A percentile compares a stretch with the other conserved stretches of the same genome.
Conservation (phyloP, 1,284 basidiomycete genomes). For the Sanguinoderma infundibulare region DNA sequence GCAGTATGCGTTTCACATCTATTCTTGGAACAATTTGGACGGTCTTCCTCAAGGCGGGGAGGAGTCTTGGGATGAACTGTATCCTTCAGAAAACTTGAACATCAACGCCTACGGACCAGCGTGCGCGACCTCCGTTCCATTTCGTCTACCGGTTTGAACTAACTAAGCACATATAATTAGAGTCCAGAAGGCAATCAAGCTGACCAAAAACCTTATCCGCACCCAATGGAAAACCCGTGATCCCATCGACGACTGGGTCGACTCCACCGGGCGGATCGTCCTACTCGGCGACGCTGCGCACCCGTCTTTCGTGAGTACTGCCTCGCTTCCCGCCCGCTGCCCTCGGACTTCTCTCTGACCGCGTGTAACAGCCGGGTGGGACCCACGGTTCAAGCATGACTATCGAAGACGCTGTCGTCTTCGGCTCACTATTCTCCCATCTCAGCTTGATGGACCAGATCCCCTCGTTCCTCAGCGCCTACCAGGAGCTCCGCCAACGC, state of each 20-base stretch:
- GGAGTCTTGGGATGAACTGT: constrained; percentile 27
- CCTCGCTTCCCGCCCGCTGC: neutral
- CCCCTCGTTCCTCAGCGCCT: constrained; percentile 45
- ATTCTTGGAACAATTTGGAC: constrained; percentile 24
- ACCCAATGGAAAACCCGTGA: constrained; percentile 38
- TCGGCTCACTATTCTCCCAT: constrained; percentile 50
- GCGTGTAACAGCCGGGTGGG: constrained; percentile 33
- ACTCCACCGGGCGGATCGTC: constrained; percentile 46
- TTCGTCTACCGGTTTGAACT: neutral
- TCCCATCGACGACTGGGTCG: constrained; percentile 59
- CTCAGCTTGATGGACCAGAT: constrained; percentile 44
- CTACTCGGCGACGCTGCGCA: constrained; percentile 55
- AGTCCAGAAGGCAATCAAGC: constrained; percentile 44
- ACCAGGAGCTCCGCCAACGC: constrained; percentile 47
- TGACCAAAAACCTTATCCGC: constrained; percentile 40
- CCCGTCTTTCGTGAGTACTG: constrained; percentile 43
- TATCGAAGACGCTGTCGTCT: constrained; percentile 49
- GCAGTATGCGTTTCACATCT: constrained; percentile 29
- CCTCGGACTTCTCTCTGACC: neutral
- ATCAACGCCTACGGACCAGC: constrained; percentile 11
- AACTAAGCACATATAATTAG: constrained; percentile 33
- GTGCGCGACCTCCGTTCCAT: constrained; percentile 6
- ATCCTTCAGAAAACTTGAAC: constrained; percentile 12
- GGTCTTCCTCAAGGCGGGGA: constrained; percentile 8
- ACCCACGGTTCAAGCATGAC: constrained; percentile 44